Evolutionary conservation across 352 stramenopile genomes (phyloP), one percentile per base, ranked within the genome.

Genomic region (Phytophthora meadii): DNA sequence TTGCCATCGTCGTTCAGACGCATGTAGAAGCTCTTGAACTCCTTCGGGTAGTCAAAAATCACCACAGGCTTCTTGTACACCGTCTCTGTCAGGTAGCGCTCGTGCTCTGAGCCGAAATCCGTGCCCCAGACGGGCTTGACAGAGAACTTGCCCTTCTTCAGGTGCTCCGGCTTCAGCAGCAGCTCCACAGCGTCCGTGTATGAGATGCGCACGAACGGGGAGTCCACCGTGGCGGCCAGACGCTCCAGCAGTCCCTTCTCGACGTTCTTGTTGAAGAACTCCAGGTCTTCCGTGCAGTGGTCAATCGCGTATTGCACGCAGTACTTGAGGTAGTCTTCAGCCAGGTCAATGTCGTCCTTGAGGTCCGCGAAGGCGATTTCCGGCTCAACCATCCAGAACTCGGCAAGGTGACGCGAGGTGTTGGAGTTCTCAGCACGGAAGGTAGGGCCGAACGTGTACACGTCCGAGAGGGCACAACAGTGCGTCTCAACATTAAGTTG

Each of bases 1-100:
- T 99, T 93, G 50, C 89, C 91, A 67, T 98, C 94, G 47, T 98
- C 95, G 76, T 99, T 99, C 62, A 98, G 82, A 48, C 97, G 88
- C 98, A 99, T 99, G 87, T 99, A 99, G 70, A 99, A 99, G 42
- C 97, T 97, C 88, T 99, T 99, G 73, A 99, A 99, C 46, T 91
- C 86, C 70, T 98, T 98, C 6, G 98, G 98, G 85, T 99, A 99
- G 75, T 99, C 91, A 69, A 97, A 99, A 59, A 99, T 95, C 78
- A 99, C 98, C 7, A 99, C 95, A 4, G 86, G 86, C 72, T 93
- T 92, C 72, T 90, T 87, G 77, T 79, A 92, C 15, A 92, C 81
- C 45, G 78, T 76, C 77, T 99, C 97, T 8, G 96, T 95, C 50
- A 99, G 78, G 81, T 97, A 99, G 30, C 97, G 87, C 76, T 99